These are phyloP conservation scores for Colletotrichum sp. DNA, from an alignment of 2,329 filamentous ascomycete species.

Conservation along the genomic window DNA sequence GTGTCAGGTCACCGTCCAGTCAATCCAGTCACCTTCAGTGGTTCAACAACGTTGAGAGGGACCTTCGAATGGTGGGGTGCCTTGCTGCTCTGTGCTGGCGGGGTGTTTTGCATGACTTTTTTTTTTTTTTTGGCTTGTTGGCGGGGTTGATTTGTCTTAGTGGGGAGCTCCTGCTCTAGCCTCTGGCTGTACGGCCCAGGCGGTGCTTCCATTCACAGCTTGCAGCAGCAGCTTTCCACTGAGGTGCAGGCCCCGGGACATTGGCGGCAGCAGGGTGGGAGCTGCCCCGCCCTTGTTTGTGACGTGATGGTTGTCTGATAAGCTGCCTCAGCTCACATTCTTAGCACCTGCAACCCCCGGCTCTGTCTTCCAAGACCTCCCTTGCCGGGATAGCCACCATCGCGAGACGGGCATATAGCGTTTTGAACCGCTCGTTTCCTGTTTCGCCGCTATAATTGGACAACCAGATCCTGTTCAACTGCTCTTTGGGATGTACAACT, in stretches of 20 bases:
- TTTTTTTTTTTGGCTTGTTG: slow-evolving; percentile 24
- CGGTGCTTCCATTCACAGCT: neutral
- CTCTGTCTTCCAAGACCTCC: neutral
- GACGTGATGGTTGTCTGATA: slow-evolving; percentile 27
- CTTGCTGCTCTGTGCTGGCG: slow-evolving; percentile 25
- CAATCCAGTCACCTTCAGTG: slow-evolving; percentile 4
- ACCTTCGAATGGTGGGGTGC: slow-evolving; percentile 25
- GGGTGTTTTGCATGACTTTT: slow-evolving; percentile 19
- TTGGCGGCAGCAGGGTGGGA: neutral
- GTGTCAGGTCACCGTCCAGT: neutral
- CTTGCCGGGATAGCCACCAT: neutral
- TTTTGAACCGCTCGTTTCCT: neutral
- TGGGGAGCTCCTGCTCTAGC: neutral
- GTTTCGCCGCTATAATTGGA: neutral
- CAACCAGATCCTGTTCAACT: neutral
- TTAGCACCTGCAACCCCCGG: neutral
- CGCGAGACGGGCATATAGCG: neutral
- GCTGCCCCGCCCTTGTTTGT: slow-evolving; percentile 15
- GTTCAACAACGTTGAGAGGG: slow-evolving; percentile 22
- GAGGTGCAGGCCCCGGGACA: neutral
- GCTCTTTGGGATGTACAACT: neutral
- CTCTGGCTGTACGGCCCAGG: neutral
- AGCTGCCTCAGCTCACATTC: neutral
- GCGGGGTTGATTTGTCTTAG: slow-evolving; percentile 23
- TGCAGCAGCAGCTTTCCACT: neutral